Conservation (phyloP, 768 basidiomycete species). For the Leucocoprinus leucothites region DNA sequence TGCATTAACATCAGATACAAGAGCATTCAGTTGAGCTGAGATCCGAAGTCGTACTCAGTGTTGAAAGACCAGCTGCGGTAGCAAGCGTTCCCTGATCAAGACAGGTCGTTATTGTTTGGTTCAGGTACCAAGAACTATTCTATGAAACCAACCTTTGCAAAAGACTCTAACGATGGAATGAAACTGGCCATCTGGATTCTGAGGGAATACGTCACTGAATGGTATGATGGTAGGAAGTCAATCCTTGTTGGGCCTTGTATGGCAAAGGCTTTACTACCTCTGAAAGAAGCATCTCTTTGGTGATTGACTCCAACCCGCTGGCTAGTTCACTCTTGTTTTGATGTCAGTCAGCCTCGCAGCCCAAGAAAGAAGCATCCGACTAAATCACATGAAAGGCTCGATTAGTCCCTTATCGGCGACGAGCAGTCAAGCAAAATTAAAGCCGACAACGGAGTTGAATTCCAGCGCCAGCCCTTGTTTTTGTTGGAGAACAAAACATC, state of each 20-base stretch:
- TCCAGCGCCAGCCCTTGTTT: too few species aligned
- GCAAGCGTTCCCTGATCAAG: constrained; percentile 46
- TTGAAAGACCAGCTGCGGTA: constrained; percentile 55
- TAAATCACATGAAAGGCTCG: too few species aligned
- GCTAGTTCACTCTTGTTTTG: too few species aligned
- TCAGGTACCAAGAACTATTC: background rate
- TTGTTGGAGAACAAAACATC: too few species aligned
- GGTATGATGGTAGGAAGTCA: background rate
- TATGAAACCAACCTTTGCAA: constrained; percentile 38
- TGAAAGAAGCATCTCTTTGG: too few species aligned
- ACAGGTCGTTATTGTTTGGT: background rate
- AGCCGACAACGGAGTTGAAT: too few species aligned
- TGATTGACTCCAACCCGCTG: too few species aligned
- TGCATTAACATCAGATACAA: background rate
- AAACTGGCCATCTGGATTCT: constrained; percentile 29
- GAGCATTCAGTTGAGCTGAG: constrained; percentile 5
- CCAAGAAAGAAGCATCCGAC: too few species aligned
- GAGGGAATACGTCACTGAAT: background rate
- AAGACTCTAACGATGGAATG: constrained; percentile 43
- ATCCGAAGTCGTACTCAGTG: constrained; percentile 40
- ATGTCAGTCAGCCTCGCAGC: too few species aligned
- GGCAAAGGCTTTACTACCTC: too few species aligned
- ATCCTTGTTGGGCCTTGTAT: constrained; percentile 3
- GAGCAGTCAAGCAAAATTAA: too few species aligned
- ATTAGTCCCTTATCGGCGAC: too few species aligned